Conservation (phyloP, 1,284 basidiomycete species). For the Entoloma clypeatum region DNA sequence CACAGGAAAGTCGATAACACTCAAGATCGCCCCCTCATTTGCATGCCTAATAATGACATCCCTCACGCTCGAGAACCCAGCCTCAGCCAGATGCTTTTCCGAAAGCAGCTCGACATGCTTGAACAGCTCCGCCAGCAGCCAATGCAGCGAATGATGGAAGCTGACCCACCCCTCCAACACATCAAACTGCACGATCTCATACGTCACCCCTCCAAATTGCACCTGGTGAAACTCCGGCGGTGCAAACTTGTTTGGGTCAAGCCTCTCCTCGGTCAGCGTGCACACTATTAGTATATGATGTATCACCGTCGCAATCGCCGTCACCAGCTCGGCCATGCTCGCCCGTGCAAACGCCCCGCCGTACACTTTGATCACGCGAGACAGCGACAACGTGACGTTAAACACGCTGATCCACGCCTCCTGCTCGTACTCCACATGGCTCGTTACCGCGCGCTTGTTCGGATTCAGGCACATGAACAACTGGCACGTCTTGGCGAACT, state of each 20-base stretch:
- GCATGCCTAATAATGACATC: slow-evolving; percentile 58
- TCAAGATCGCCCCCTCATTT: slow-evolving; percentile 61
- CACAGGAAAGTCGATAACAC: slow-evolving; percentile 81
- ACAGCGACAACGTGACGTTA: slow-evolving; percentile 85
- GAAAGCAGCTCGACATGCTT: slow-evolving; percentile 73
- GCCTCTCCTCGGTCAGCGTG: slow-evolving; percentile 56
- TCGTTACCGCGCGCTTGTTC: slow-evolving; percentile 76
- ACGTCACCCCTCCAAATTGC: slow-evolving; percentile 56
- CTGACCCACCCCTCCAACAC: slow-evolving; percentile 82
- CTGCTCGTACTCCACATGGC: slow-evolving; percentile 91
- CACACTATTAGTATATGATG: slow-evolving; percentile 74
- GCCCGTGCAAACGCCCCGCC: slow-evolving; percentile 74
- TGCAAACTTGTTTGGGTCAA: slow-evolving; percentile 63
- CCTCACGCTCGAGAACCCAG: slow-evolving; percentile 53
- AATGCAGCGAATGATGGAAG: slow-evolving; percentile 94
- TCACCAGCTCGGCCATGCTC: slow-evolving; percentile 55
- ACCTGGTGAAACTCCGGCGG: slow-evolving; percentile 62
- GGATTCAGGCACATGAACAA: slow-evolving; percentile 91
- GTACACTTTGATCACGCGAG: slow-evolving; percentile 83
- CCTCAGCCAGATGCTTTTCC: slow-evolving; percentile 47
- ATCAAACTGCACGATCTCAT: slow-evolving; percentile 70
- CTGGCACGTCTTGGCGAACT: slow-evolving; percentile 64
- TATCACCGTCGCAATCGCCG: slow-evolving; percentile 68
- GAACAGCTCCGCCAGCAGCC: slow-evolving; percentile 87
- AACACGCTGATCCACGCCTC: slow-evolving; percentile 95